Conservation (phyloP, 371 early-diverging fungal species). For the Dinochytrium kinnereticum region DNA sequence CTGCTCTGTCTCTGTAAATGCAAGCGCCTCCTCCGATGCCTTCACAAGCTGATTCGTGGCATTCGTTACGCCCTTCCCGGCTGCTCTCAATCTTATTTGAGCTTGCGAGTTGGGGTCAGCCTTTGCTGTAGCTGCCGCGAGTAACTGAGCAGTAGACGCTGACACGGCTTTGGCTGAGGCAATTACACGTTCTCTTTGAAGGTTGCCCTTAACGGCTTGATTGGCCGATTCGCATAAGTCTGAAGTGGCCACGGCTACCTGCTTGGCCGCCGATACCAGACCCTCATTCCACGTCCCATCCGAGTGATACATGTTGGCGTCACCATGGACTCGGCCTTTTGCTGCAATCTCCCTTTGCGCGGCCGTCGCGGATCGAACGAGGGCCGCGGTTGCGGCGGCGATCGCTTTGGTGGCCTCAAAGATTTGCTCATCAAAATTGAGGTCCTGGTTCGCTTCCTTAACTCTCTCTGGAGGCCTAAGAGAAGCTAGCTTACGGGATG, state of each 20-base stretch:
- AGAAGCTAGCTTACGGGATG: conserved; percentile 51
- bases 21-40: conserved; percentile 45
- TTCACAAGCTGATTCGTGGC: conserved; percentile 56
- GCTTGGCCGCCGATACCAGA: conserved; percentile 59
- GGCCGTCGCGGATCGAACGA: conserved; percentile 57
- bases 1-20: conserved; percentile 40
- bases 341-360: conserved; percentile 59
- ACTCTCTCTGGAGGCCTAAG: conserved; percentile 38
- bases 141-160: conserved; percentile 53
- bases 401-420: conserved; percentile 52
- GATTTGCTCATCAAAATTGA: conserved; percentile 55
- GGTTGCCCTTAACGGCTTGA: conserved; percentile 48
- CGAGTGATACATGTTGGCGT: conserved; percentile 46
- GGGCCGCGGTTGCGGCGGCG: conserved; percentile 53
- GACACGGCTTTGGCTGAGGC: conserved; percentile 51
- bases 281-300: conserved; percentile 68
- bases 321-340: conserved; percentile 21
- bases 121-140: conserved; percentile 51
- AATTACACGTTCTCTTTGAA: conserved; percentile 51
- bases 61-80: conserved; percentile 56
- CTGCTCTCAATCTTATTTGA: conserved; percentile 54
- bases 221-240: conserved; percentile 58
- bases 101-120: conserved; percentile 47
- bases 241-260: conserved; percentile 50
- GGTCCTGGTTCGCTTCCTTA: conserved; percentile 39